These are phyloP conservation scores for Phlebopus sp. DNA, from an alignment of 1,284 basidiomycete genomes.

Conservation along the genomic window DNA sequence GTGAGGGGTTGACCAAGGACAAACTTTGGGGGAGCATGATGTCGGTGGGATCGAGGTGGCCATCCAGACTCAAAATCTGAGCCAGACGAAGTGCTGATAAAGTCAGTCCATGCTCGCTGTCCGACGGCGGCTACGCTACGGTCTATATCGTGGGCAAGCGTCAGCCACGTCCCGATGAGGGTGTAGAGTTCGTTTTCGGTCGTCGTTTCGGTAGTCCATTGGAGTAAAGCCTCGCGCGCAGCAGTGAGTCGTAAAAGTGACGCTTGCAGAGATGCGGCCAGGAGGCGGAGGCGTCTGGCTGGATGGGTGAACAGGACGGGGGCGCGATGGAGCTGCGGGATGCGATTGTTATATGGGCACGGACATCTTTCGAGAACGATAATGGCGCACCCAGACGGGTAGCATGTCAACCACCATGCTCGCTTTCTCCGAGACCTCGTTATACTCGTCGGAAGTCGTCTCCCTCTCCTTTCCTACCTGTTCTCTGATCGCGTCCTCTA, in stretches of 20 bases:
- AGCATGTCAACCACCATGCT: slow-evolving; percentile 60
- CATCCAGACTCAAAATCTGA: slow-evolving; percentile 8
- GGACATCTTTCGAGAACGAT: slow-evolving; percentile 9
- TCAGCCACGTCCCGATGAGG: slow-evolving; percentile 79
- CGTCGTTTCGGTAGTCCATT: slow-evolving; percentile 56
- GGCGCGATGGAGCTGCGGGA: slow-evolving; percentile 75
- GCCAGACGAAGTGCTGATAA: slow-evolving; percentile 31
- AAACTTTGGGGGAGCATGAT: slow-evolving; percentile 8
- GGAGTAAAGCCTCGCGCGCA: slow-evolving; percentile 52
- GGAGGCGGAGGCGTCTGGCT: slow-evolving; percentile 71
- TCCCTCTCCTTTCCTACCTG: slow-evolving; percentile 42
- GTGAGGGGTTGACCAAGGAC: slow-evolving; percentile 24
- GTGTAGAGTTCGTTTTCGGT: slow-evolving; percentile 59
- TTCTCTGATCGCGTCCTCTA: slow-evolving; percentile 49
- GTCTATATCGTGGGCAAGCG: slow-evolving; percentile 74
- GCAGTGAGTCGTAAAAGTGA: slow-evolving; percentile 58
- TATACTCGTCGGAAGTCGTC: slow-evolving; percentile 9
- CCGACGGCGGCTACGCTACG: slow-evolving; percentile 55
- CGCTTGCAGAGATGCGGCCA: slow-evolving; percentile 69
- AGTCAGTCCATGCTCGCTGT: slow-evolving; percentile 51
- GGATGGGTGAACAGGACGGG: slow-evolving; percentile 81
- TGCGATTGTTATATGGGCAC: slow-evolving; percentile 5
- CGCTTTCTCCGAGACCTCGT: slow-evolving; percentile 31
- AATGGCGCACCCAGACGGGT: slow-evolving; percentile 83
- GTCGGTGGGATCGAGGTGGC: slow-evolving; percentile 13